phyloP scores from a whole-genome alignment of 1,284 basidiomycete species.

The Ustilago shanxiensis region DNA sequence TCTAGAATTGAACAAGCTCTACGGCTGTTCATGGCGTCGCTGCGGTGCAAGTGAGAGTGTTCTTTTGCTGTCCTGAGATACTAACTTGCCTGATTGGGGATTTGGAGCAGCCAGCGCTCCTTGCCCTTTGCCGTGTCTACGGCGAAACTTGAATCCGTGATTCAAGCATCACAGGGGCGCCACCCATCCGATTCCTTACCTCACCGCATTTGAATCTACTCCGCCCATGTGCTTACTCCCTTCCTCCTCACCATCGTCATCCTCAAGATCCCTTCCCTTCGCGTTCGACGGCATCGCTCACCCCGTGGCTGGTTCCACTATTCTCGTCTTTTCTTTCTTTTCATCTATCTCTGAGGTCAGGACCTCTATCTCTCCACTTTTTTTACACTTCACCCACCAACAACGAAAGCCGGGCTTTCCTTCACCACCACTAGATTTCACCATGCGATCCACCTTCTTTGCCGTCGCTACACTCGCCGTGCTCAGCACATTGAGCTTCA shows the following conservation, averaged over 20 bases:
- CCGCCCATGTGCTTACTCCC: not conserved
- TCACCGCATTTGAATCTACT: not conserved
- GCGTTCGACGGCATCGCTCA: conserved; percentile 20
- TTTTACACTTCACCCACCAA: not conserved
- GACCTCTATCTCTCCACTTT: conserved; percentile 21
- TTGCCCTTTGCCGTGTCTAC: too few species aligned
- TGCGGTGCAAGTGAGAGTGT: not conserved
- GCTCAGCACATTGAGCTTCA: conserved; percentile 36
- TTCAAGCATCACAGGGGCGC: not conserved
- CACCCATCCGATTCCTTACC: not conserved
- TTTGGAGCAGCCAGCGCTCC: too few species aligned
- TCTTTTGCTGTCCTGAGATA: not conserved
- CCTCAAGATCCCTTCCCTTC: not conserved
- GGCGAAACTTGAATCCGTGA: not conserved
- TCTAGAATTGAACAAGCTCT: not conserved
- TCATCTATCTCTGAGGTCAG: conserved; percentile 16
- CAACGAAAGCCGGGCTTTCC: conserved; percentile 24
- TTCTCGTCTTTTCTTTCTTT: conserved; percentile 13
- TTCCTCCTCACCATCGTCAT: conserved; percentile 17
- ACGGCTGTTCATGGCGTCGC: not conserved
- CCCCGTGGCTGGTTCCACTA: conserved; percentile 42
- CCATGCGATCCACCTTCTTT: conserved; percentile 36
- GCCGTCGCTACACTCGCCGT: conserved; percentile 41
- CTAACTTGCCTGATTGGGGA: not conserved
- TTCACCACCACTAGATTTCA: not conserved